phyloP scores from a whole-genome alignment of 2,329 filamentous ascomycete genomes.

The Didymella lethalis region DNA sequence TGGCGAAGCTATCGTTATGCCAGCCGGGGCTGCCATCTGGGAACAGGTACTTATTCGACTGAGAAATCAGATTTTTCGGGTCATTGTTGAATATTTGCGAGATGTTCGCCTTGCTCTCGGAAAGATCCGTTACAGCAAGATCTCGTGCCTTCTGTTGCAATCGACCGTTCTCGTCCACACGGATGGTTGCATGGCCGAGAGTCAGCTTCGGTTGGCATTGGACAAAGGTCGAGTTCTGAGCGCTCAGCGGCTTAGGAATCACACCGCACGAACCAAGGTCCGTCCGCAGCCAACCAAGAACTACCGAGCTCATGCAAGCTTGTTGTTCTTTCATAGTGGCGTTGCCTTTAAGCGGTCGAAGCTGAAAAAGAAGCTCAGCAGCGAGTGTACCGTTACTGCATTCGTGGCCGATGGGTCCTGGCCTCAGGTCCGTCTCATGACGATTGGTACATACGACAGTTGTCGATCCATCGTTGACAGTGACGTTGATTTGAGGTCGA shows the following conservation, averaged over 20 bases:
- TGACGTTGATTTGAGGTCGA: no score
- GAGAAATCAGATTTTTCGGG: constrained; percentile 32
- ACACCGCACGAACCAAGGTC: constrained; percentile 49
- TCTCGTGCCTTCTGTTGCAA: constrained; percentile 25
- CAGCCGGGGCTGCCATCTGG: constrained; percentile 34
- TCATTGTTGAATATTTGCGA: constrained; percentile 34
- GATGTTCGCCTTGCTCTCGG: no score
- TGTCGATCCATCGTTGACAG: no score
- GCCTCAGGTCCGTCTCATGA: no score
- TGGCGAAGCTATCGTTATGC: constrained; percentile 59
- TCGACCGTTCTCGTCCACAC: constrained; percentile 44
- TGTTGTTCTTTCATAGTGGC: constrained; percentile 29
- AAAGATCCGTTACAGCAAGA: no score
- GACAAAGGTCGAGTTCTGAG: no score
- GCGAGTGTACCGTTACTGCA: constrained; percentile 6
- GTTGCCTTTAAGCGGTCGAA: constrained; percentile 16
- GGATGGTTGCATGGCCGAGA: constrained; percentile 46
- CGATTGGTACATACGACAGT: no score
- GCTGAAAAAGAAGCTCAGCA: constrained; percentile 22
- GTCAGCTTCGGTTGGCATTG: constrained; percentile 36
- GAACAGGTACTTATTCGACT: constrained; percentile 38
- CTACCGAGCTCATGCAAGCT: constrained; percentile 31
- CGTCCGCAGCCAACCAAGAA: constrained; percentile 39
- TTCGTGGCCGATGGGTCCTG: no score
- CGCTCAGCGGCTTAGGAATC: no score